Conservation (phyloP, 148 eudicot genomes). For the Nepenthes mirabilis region DNA sequence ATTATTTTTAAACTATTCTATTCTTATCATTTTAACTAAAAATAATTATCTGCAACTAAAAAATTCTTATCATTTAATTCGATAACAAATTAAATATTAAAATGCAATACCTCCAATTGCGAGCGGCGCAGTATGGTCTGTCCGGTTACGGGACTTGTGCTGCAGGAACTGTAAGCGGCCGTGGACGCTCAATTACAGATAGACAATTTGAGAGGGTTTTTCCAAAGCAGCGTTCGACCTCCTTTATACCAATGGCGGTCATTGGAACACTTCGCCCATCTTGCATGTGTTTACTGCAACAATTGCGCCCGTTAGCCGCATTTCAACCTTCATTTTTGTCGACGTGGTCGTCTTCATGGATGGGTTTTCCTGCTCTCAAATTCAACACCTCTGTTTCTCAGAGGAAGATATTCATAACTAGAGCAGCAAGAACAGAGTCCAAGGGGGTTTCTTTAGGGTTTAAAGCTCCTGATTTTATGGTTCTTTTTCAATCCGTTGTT, state of each 20-base stretch:
- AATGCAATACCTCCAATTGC: no score
- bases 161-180: no score
- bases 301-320: constrained; percentile 6
- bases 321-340: constrained; percentile 6
- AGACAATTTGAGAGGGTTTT: no score
- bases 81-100: no score
- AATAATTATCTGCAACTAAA: no score
- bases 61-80: no score
- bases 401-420: constrained; percentile 20
- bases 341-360: constrained; percentile 12
- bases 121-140: no score
- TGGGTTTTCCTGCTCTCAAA: constrained; percentile 3
- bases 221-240: no score
- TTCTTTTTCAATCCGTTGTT: constrained; percentile 1
- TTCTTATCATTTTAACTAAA: no score
- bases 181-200: no score
- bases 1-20: no score
- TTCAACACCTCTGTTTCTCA: not conserved
- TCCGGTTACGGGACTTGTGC: no score
- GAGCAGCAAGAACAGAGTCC: constrained; percentile 73
- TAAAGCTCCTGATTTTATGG: constrained; percentile 66
- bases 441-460: constrained; percentile 46
- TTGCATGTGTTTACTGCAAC: not conserved
- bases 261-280: constrained; percentile 5
- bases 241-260: constrained; percentile 5